A percentile compares a stretch with the other conserved stretches of the same genome.
phyloP scores from a whole-genome alignment of 108 stramenopile species.

The Tribonema minus region DNA sequence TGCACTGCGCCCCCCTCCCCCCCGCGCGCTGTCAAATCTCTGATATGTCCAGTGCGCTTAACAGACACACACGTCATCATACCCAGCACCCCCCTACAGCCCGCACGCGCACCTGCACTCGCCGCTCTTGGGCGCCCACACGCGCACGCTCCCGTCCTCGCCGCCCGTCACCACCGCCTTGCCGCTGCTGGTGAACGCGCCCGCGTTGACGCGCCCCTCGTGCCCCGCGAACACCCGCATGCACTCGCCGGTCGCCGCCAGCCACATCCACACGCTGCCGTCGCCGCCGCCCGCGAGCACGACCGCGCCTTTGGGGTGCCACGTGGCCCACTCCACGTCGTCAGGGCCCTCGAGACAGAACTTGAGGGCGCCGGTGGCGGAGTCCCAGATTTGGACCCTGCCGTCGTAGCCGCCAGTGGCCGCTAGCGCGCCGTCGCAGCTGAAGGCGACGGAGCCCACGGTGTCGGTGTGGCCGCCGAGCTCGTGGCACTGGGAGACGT shows the following conservation, averaged over 20 bases:
- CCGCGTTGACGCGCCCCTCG: slow-evolving; percentile 75
- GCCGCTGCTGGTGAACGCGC: slow-evolving; percentile 77
- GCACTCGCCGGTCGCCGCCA: slow-evolving; percentile 74
- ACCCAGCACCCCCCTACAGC: slow-evolving; percentile 68
- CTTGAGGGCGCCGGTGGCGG: slow-evolving; percentile 57
- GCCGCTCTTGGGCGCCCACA: slow-evolving; percentile 89
- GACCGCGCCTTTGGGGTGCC: slow-evolving; percentile 86
- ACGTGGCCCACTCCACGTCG: slow-evolving; percentile 81
- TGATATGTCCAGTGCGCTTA: too few relatives aligned
- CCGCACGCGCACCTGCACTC: slow-evolving; percentile 70
- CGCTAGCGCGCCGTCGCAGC: slow-evolving; percentile 57
- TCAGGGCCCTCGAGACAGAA: slow-evolving; percentile 81
- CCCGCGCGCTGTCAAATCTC: too few relatives aligned
- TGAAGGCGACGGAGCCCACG: slow-evolving; percentile 73
- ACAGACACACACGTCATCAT: too few relatives aligned
- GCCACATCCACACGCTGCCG: slow-evolving; percentile 95
- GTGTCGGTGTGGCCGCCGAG: slow-evolving; percentile 73
- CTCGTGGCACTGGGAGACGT: neutral
- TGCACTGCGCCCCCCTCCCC: too few relatives aligned
- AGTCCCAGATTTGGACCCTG: slow-evolving; percentile 71
- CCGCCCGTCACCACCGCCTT: slow-evolving; percentile 74
- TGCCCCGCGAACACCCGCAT: slow-evolving; percentile 92
- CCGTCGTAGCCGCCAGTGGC: slow-evolving; percentile 84
- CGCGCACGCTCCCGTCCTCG: slow-evolving; percentile 76
- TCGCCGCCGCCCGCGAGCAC: slow-evolving; percentile 83